Conservation (phyloP, 2,329 filamentous ascomycete species). For the Aspergillus versicolor region DNA sequence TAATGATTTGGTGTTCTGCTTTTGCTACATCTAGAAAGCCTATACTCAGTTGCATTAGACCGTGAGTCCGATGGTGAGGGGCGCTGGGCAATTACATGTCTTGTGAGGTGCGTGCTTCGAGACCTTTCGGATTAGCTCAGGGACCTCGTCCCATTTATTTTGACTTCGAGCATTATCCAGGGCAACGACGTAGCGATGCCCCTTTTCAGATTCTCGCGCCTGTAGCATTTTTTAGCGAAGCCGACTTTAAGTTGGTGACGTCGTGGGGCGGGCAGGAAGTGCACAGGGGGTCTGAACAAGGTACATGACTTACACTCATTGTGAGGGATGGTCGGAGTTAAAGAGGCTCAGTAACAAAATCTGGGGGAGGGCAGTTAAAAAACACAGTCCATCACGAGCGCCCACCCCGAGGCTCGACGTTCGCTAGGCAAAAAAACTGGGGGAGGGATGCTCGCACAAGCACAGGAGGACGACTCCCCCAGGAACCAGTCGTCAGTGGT, state of each 20-base stretch:
- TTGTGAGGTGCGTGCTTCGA: slow-evolving; percentile 87
- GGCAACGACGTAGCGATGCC: slow-evolving; percentile 73
- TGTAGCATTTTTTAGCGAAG: slow-evolving; percentile 22
- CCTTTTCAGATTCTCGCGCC: slow-evolving; percentile 67
- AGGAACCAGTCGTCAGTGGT: slow-evolving; percentile 3
- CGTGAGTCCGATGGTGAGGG: slow-evolving; percentile 10
- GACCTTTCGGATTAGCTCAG: slow-evolving; percentile 87
- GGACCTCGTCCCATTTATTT: slow-evolving; percentile 80
- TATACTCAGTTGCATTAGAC: slow-evolving; percentile 36
- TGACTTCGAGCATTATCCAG: slow-evolving; percentile 86
- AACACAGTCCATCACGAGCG: slow-evolving; percentile 17
- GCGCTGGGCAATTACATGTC: slow-evolving; percentile 61
- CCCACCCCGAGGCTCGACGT: slow-evolving; percentile 20
- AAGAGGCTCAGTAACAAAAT: slow-evolving; percentile 9
- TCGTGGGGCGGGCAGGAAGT: slow-evolving; percentile 8
- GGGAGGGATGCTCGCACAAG: slow-evolving; percentile 9
- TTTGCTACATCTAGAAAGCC: slow-evolving; percentile 70
- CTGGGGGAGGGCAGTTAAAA: slow-evolving; percentile 17
- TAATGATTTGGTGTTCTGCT: slow-evolving; percentile 65
- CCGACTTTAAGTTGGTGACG: not conserved
- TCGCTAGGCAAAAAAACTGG: slow-evolving; percentile 1
- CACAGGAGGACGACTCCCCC: slow-evolving; percentile 2
- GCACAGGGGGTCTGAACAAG: not conserved
- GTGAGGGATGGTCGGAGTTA: slow-evolving; percentile 17
- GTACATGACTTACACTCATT: slow-evolving; percentile 23